Conservation (phyloP, 495 filamentous ascomycete genomes). For the Aspergillus campestris region DNA sequence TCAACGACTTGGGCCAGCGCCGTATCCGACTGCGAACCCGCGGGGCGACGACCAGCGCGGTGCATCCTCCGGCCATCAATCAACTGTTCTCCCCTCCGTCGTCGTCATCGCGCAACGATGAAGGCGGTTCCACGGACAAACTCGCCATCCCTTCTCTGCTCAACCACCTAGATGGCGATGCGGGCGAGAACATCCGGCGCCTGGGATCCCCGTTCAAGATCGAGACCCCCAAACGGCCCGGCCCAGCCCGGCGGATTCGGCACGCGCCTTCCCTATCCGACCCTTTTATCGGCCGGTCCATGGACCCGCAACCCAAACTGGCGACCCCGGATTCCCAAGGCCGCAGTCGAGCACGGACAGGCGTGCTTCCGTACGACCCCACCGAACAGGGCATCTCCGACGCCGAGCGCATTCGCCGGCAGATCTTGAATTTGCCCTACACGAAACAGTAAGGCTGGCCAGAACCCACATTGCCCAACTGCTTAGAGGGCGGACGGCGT, state of each 20-base stretch:
- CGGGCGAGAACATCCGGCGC: constrained; percentile 38
- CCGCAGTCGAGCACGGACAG: constrained; percentile 4
- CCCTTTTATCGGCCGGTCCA: constrained; percentile 24
- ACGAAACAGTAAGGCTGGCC: constrained; percentile 18
- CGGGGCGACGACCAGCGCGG: constrained; percentile 40
- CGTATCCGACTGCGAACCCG: constrained; percentile 44
- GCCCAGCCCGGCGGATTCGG: constrained; percentile 19
- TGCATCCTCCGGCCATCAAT: constrained; percentile 30
- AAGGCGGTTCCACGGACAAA: constrained; percentile 16
- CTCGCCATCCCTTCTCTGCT: constrained; percentile 20
- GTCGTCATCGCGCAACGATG: constrained; percentile 29
- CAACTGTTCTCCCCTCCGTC: constrained; percentile 44
- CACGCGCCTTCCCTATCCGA: constrained; percentile 38
- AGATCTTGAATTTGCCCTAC: constrained; percentile 36
- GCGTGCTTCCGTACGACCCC: constrained; percentile 25
- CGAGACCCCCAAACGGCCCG: constrained; percentile 23
- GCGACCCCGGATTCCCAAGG: not conserved
- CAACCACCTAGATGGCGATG: constrained; percentile 21
- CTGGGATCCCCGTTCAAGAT: constrained; percentile 46
- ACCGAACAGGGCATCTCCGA: constrained; percentile 36
- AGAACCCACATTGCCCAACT: too few relatives aligned
- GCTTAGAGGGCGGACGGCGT: too few relatives aligned
- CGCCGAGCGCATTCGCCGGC: constrained; percentile 40
- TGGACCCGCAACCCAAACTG: constrained; percentile 11
- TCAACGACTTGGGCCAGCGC: constrained; percentile 35